phyloP scores from a whole-genome alignment of 306 rosid species.

The Hippophae gyantsensis region DNA sequence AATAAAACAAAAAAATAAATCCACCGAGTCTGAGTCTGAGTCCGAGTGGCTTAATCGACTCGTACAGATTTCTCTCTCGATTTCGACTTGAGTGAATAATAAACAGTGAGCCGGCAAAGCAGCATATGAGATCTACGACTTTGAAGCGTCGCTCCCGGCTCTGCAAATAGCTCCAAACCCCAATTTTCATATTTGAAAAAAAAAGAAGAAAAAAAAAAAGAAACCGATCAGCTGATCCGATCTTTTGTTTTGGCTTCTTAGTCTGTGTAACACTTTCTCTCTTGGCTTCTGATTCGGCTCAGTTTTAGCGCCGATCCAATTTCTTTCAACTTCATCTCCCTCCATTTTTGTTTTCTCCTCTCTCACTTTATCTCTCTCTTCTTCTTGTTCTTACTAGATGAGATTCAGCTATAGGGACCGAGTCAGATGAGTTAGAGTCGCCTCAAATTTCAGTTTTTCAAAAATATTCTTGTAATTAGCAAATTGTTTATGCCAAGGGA shows the following conservation, averaged over 20 bases:
- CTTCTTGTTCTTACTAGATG: neutral
- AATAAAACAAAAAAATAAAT: too few species aligned
- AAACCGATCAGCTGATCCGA: neutral
- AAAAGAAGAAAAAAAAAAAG: neutral
- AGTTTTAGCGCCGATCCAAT: constrained; percentile 24
- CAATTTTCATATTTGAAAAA: neutral
- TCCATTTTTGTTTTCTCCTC: constrained; percentile 5
- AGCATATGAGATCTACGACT: constrained; percentile 15
- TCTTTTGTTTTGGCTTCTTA: constrained; percentile 11
- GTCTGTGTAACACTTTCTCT: constrained; percentile 14
- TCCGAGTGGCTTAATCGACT: too few species aligned
- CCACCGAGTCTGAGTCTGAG: too few species aligned
- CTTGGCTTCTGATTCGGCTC: constrained; percentile 48
- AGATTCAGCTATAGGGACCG: neutral
- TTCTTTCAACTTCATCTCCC: constrained; percentile 14
- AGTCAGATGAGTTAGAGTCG: neutral
- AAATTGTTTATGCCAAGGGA: neutral
- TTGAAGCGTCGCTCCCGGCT: constrained; percentile 45
- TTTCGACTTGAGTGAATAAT: too few species aligned
- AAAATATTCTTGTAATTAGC: constrained; percentile 1
- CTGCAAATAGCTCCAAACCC: constrained; percentile 14
- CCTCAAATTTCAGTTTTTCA: neutral
- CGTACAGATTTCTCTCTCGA: too few species aligned
- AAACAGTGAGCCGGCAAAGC: too few species aligned
- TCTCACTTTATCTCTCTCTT: neutral